Evolutionary conservation across 495 filamentous ascomycete species (phyloP).

Genomic region (Penicillium paradoxum): DNA sequence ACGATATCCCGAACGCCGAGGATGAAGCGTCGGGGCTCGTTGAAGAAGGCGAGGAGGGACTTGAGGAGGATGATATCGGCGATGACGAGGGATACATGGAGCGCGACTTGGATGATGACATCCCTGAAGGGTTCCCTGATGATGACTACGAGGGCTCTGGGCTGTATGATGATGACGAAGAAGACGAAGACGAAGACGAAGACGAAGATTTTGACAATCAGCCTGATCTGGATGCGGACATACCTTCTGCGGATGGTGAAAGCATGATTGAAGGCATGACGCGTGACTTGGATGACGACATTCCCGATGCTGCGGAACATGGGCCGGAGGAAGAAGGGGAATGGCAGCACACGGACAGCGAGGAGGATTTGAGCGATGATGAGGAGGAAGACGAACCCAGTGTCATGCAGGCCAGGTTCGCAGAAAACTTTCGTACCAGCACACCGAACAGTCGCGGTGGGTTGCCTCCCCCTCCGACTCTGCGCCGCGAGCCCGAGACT

Average conservation of each 20-base stretch:
- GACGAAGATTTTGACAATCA: conserved; percentile 39
- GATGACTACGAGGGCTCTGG: conserved; percentile 41
- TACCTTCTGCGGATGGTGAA: conserved; percentile 34
- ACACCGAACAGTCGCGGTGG: conserved; percentile 33
- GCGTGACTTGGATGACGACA: conserved; percentile 40
- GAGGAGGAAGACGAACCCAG: conserved; percentile 30
- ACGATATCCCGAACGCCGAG: conserved; percentile 43
- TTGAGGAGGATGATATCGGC: conserved; percentile 33
- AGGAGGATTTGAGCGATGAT: conserved; percentile 57
- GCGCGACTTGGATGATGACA: conserved; percentile 48
- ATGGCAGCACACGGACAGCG: conserved; percentile 76
- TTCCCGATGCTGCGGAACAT: conserved; percentile 37
- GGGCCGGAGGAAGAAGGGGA: conserved; percentile 34
- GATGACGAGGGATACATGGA: conserved; percentile 44
- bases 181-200: no score
- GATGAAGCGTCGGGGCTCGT: conserved; percentile 34
- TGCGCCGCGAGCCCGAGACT: conserved; percentile 29
- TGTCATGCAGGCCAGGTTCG: conserved; percentile 24
- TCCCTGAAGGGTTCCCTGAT: conserved; percentile 45
- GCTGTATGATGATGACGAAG: conserved; percentile 29
- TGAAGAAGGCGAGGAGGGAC: conserved; percentile 40
- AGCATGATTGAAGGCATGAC: conserved; percentile 24
- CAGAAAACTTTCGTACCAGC: conserved; percentile 35
- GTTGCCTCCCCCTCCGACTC: conserved; percentile 27
- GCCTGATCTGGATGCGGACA: conserved; percentile 41